Conservation (phyloP, 805 yeast genomes). For the Lachancea fermentati region DNA sequence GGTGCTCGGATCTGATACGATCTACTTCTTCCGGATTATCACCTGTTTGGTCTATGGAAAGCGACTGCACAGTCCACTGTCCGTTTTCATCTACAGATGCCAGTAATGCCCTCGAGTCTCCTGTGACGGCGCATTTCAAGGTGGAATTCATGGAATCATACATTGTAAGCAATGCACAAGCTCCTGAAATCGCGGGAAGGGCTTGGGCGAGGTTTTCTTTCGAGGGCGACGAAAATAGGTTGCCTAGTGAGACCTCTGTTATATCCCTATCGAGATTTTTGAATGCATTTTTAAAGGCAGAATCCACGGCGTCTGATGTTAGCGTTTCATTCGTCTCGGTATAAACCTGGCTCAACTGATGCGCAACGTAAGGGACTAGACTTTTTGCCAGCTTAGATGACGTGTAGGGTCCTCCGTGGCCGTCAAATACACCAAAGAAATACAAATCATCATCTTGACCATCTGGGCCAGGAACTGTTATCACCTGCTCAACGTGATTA, state of each 20-base stretch:
- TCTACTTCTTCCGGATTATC: conserved; percentile 82
- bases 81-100: conserved; percentile 63
- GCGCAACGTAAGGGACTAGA: conserved; percentile 68
- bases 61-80: conserved; percentile 81
- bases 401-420: conserved; percentile 96
- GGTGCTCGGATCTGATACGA: conserved; percentile 81
- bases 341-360: conserved; percentile 64
- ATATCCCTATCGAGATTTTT: conserved; percentile 79
- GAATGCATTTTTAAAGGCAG: conserved; percentile 78
- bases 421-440: conserved; percentile 94
- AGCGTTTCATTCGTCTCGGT: conserved; percentile 14
- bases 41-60: conserved; percentile 92
- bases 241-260: conserved; percentile 66
- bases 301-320: conserved; percentile 57
- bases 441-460: conserved; percentile 61
- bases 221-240: conserved; percentile 60
- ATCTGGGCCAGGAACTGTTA: conserved; percentile 54
- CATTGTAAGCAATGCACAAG: conserved; percentile 85
- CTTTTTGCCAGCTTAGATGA: conserved; percentile 78
- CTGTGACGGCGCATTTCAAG: conserved; percentile 89
- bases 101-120: conserved; percentile 89
- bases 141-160: conserved; percentile 70
- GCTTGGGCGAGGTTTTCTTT: conserved; percentile 54
- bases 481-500: conserved; percentile 77
- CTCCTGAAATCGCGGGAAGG: conserved; percentile 92